These are phyloP conservation scores for Emergomyces orientalis DNA, from an alignment of 2,329 filamentous ascomycete species.

Conservation along the genomic window DNA sequence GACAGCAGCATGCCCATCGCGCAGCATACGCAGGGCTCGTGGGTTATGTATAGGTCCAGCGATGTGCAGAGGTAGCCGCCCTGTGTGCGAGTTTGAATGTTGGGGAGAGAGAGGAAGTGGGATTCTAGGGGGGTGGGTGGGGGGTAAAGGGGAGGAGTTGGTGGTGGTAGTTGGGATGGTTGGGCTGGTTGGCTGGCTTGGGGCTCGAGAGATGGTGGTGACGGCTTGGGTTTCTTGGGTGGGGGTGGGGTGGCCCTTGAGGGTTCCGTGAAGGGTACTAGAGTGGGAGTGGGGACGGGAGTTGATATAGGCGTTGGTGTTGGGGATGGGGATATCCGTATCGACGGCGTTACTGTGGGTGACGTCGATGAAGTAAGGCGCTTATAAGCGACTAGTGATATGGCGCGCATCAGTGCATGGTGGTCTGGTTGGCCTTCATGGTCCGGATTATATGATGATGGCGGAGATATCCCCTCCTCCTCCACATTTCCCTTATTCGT, in stretches of 20 bases:
- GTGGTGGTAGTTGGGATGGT: not conserved
- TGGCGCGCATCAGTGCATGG: slow-evolving; percentile 39
- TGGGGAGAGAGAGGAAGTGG: slow-evolving; percentile 52
- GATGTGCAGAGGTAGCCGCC: slow-evolving; percentile 91
- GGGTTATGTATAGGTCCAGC: slow-evolving; percentile 85
- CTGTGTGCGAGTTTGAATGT: slow-evolving; percentile 56
- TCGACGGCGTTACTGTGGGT: slow-evolving; percentile 2
- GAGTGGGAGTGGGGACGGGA: not conserved
- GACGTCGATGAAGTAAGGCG: slow-evolving; percentile 24
- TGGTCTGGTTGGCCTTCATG: slow-evolving; percentile 36
- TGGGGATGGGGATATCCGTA: not conserved
- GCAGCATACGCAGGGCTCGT: slow-evolving; percentile 95
- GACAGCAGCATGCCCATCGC: slow-evolving; percentile 95
- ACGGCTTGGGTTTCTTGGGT: slow-evolving; percentile 3
- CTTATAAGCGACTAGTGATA: slow-evolving; percentile 35
- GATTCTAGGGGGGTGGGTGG: slow-evolving; percentile 24
- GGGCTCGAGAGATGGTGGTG: not conserved
- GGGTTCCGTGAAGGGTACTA: not conserved
- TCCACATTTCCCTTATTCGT: not conserved
- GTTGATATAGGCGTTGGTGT: not conserved
- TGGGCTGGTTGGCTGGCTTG: not conserved
- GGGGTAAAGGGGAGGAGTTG: not conserved
- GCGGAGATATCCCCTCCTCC: not conserved
- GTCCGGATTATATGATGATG: slow-evolving; percentile 23
- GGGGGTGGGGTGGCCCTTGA: slow-evolving; percentile 1